A percentile compares a stretch with the other conserved stretches of the same genome.
These are phyloP conservation scores for Mangifera indica DNA, from an alignment of 345 rosid genomes.

Conservation along the genomic window DNA sequence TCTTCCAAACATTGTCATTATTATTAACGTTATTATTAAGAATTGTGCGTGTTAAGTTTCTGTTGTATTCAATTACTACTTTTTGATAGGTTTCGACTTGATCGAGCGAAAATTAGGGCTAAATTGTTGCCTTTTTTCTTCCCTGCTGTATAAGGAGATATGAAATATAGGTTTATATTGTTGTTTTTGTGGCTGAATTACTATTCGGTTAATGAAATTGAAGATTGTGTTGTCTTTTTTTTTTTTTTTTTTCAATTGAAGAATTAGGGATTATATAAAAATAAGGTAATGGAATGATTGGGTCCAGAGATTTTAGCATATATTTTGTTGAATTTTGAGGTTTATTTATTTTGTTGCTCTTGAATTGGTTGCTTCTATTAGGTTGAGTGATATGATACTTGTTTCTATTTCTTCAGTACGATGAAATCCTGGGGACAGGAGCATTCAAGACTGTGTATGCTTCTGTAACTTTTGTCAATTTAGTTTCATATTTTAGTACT, in stretches of 20 bases:
- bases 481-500: not conserved
- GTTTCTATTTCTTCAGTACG: constrained; percentile 47
- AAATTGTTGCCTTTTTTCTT: not conserved
- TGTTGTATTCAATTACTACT: too few relatives aligned
- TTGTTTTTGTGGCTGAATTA: not conserved
- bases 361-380: constrained; percentile 6
- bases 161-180: not conserved
- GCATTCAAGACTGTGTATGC: constrained; percentile 97
- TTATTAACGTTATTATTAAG: not conserved
- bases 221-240: not conserved
- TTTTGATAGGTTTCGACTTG: not conserved
- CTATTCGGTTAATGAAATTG: not conserved
- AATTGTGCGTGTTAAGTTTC: not conserved
- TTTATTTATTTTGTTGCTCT: not conserved
- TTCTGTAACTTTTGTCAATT: constrained; percentile 30
- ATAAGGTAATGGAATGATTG: too few relatives aligned
- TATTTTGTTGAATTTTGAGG: not conserved
- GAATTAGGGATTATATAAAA: too few relatives aligned
- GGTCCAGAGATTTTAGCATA: too few relatives aligned
- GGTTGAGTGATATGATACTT: constrained; percentile 14
- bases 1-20: not conserved
- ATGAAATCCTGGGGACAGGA: constrained; percentile 86
- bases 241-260: not conserved
- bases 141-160: too few relatives aligned
- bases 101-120: not conserved